Evolutionary conservation across 2,329 filamentous ascomycete genomes (phyloP).

Genomic region (Phialophora macrospora): DNA sequence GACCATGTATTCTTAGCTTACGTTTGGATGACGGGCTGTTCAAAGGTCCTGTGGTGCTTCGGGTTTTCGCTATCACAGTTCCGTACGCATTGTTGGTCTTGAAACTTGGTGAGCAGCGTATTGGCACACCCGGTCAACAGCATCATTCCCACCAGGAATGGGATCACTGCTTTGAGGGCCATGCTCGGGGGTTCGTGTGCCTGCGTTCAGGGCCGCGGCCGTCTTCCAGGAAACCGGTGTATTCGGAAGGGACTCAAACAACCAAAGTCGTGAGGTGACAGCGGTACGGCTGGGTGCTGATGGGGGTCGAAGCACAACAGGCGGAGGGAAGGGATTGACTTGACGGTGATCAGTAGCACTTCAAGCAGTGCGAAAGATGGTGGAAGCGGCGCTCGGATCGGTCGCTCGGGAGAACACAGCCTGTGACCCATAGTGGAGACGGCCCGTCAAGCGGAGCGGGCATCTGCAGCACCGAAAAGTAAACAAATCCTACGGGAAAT

Average conservation of each 20-base stretch:
- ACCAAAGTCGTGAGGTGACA: background rate
- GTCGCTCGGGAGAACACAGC: background rate
- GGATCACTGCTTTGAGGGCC: conserved; percentile 73
- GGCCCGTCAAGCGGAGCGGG: background rate
- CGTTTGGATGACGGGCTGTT: conserved; percentile 95
- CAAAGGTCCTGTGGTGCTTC: conserved; percentile 73
- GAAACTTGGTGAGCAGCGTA: conserved; percentile 90
- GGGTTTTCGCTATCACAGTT: conserved; percentile 77
- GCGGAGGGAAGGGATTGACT: background rate
- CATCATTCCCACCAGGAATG: conserved; percentile 94
- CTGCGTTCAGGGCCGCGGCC: background rate
- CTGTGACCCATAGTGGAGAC: background rate
- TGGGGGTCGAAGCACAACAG: background rate
- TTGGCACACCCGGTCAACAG: conserved; percentile 94
- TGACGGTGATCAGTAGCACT: background rate
- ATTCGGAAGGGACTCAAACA: background rate
- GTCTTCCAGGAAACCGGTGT: background rate
- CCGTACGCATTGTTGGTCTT: conserved; percentile 95
- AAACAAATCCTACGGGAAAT: background rate
- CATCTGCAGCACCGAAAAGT: background rate
- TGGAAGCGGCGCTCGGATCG: background rate
- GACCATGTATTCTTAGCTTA: conserved; percentile 43
- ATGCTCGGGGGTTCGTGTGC: conserved; percentile 53
- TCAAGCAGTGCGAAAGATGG: background rate
- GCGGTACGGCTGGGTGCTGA: background rate